Evolutionary conservation across 805 yeast genomes (phyloP), one percentile per base, ranked within the genome.

Genomic region (Lipomyces yamanashiensis): DNA sequence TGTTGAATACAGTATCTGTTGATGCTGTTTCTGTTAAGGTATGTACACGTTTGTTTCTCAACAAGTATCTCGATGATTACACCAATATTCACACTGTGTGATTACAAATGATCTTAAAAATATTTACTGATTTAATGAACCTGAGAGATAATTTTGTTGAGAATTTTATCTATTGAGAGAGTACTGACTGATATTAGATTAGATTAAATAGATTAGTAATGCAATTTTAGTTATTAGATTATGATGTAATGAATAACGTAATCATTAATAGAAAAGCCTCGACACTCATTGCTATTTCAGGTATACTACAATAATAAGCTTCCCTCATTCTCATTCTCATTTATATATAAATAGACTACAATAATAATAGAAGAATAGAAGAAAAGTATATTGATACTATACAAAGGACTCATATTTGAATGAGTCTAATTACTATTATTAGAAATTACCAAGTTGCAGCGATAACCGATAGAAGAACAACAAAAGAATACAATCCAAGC

Each of bases 41-140:
- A 8, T n/a, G 54, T 19, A n/a, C n/a, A 39, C 13, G 19, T 3
- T 36, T 28, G 23, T 39, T 13, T 17, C 12, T 17, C 48, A 15
- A 19, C 23, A 12, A n/a, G n/a, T n/a, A 13, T 56, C 66, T 59
- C 67, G 44, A 58, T 63, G 67, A 63, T 62, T 62, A 63, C 17
- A 52, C 36, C 47, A 43, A 28, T 55, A 63, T 63, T 63, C 67
- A 63, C 67, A 63, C 67, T 63, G 63, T 59, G 67, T 59, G 67
- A 63, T 19, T 9, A 13, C 60, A 6, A n/a, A 58, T 64, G 67
- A 64, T 51, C 65, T 44, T 39, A 61, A 49, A 56, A 57, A 64
- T 44, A 53, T 47, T 47, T 51, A 64, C 67, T 64, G 67, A 64
- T 64, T 64, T 64, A 64, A 64, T 64, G 67, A 64, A 51, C 49